Percentiles rank a stretch among this genome's conserved stretches.
phyloP scores from a whole-genome alignment of 441 rosid species.

The Populus tomentosa region DNA sequence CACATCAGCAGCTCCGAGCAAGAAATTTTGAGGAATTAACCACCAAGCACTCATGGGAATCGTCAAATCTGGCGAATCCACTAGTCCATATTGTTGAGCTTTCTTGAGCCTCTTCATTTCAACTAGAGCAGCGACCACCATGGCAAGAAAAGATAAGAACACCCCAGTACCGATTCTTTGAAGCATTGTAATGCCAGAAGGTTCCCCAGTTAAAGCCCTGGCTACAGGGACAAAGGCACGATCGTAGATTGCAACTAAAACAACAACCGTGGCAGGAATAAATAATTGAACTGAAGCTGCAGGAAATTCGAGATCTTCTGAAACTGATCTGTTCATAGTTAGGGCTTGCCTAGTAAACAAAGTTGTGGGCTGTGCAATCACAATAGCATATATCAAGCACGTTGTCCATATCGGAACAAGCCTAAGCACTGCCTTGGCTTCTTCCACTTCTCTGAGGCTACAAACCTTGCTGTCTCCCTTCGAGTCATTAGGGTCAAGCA shows the following conservation, averaged over 20 bases:
- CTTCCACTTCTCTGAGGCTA: constrained; percentile 28
- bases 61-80: constrained; percentile 35
- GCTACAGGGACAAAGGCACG: constrained; percentile 39
- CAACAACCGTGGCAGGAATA: constrained; percentile 28
- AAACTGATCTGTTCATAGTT: constrained; percentile 47
- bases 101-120: constrained; percentile 43
- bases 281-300: constrained; percentile 53
- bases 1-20: constrained; percentile 39
- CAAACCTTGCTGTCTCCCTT: constrained; percentile 23
- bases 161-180: constrained; percentile 55
- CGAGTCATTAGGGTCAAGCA: constrained; percentile 25
- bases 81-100: constrained; percentile 36
- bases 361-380: constrained; percentile 36
- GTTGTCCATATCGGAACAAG: constrained; percentile 36
- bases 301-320: constrained; percentile 34
- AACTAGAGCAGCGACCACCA: constrained; percentile 42
- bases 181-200: constrained; percentile 53
- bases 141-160: constrained; percentile 28
- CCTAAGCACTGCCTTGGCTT: constrained; percentile 30
- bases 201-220: constrained; percentile 32
- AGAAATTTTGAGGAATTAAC: constrained; percentile 54
- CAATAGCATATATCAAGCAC: constrained; percentile 27
- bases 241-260: constrained; percentile 45
- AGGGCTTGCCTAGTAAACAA: constrained; percentile 64
- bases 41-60: constrained; percentile 57